Evolutionary conservation across 164 flowering plant species (phyloP), one percentile per base, ranked within the genome.

Genomic region (Stephania yunnanensis): DNA sequence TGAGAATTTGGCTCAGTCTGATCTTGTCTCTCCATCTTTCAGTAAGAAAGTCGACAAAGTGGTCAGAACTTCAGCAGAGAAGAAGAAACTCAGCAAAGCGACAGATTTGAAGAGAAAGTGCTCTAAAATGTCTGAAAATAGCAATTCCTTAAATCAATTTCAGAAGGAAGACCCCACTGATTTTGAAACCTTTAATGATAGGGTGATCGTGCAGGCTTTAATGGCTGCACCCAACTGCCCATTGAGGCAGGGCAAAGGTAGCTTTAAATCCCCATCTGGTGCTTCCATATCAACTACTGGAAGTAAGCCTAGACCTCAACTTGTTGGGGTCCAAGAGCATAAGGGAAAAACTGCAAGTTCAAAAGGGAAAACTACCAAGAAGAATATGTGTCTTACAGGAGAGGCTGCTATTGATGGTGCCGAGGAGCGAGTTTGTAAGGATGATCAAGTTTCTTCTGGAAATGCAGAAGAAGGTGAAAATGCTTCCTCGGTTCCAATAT

Each of bases 201-300:
- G 76, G 77, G 70, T 75, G 70, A 69, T 85, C 61, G 92, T 86
- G 77, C 84, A 71, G 69, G 89, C 81, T 71, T 71, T 85, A 71
- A 84, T 84, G 89, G 90, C 90, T 85, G 81, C 83, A 70, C 68
- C 80, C 71, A 73, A 80, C 70, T 84, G 85, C 82, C 89, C 91
- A 6, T 82, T 86, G 90, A 81, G 73, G 64, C 80, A 81, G 74
- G 85, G 78, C 5, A 84, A 82, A 69, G 46, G 20, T 52, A 52
- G 15, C 17, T 0, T 36, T 30, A 81, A 78, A 71, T 78, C 75
- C 46, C 44, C 74, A 17, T 6, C 11, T 46, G 42, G 48, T 13
- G 17, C 36, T 7, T 45, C 73, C 58, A 58, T 36, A 55, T 74
- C 68, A 64, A 31, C 30, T 31, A 48, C 61, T 50, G 78, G n/a